Evolutionary conservation across 176 grass and related monocot genomes (phyloP).

Genomic region (Oryza meyeriana): DNA sequence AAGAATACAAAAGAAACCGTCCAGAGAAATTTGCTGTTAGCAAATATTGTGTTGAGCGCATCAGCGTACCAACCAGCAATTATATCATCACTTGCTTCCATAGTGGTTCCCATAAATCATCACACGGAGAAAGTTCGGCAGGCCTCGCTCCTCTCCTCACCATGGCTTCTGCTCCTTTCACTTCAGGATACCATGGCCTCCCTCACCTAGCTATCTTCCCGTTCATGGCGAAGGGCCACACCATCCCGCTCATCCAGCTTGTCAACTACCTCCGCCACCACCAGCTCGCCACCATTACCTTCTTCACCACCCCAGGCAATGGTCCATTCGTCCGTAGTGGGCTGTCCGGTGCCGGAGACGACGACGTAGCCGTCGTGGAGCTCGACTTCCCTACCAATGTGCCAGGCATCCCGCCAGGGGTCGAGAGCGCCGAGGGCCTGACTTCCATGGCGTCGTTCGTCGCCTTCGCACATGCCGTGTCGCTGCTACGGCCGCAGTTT

Average conservation of each 20-base stretch:
- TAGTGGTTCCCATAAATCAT: neutral
- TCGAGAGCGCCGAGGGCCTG: conserved; percentile 62
- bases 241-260: conserved; percentile 61
- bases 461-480: conserved; percentile 24
- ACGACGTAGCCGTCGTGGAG: conserved; percentile 36
- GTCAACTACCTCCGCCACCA: conserved; percentile 42
- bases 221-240: conserved; percentile 70
- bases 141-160: neutral
- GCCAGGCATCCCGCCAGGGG: conserved; percentile 25
- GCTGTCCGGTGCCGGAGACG: conserved; percentile 4
- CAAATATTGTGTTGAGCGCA: no score
- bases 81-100: neutral
- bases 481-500: conserved; percentile 41
- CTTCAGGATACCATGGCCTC: neutral
- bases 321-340: conserved; percentile 43
- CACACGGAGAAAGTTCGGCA: neutral
- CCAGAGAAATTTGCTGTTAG: no score
- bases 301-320: conserved; percentile 64
- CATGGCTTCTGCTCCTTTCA: conserved; percentile 1
- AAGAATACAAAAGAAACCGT: no score
- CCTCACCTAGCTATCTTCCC: conserved; percentile 64
- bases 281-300: conserved; percentile 48
- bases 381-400: conserved; percentile 43
- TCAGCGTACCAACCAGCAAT: no score
- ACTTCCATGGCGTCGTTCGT: conserved; percentile 43